These are phyloP conservation scores for Colletotrichum ledebouriae DNA, from an alignment of 2,329 filamentous ascomycete genomes.

Conservation along the genomic window DNA sequence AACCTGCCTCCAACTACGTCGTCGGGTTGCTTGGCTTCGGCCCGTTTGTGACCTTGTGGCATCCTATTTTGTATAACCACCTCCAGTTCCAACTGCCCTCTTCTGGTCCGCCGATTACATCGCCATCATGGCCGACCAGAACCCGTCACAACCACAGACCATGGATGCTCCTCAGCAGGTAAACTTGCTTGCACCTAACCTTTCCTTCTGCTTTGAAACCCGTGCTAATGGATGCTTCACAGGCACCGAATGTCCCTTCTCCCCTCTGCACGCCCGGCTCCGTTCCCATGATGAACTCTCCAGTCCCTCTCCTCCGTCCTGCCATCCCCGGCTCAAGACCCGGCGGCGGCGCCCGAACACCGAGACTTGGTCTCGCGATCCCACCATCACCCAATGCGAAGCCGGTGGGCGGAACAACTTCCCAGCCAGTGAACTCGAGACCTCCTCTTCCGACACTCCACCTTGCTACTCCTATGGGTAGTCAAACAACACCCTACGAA, in stretches of 20 bases:
- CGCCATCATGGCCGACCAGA: slow-evolving; percentile 40
- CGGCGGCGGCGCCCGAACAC: slow-evolving; percentile 73
- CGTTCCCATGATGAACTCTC: slow-evolving; percentile 76
- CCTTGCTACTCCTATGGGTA: slow-evolving; percentile 90
- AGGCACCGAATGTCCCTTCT: slow-evolving; percentile 39
- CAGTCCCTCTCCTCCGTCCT: slow-evolving; percentile 84
- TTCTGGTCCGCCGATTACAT: slow-evolving; percentile 18
- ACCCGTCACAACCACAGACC: slow-evolving; percentile 34
- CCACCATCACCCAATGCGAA: slow-evolving; percentile 88
- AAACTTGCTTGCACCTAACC: slow-evolving; percentile 14
- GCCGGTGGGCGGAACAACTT: slow-evolving; percentile 71
- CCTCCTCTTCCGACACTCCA: slow-evolving; percentile 84
- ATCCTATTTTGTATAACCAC: slow-evolving; percentile 24
- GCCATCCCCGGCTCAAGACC: slow-evolving; percentile 80
- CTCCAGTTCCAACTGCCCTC: slow-evolving; percentile 11
- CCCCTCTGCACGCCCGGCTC: slow-evolving; percentile 52
- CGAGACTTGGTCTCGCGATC: slow-evolving; percentile 89
- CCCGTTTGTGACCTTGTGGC: slow-evolving; percentile 26
- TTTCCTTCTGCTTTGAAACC: background rate
- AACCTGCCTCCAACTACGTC: slow-evolving; percentile 27
- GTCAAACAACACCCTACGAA: slow-evolving; percentile 78
- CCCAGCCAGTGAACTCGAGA: slow-evolving; percentile 58
- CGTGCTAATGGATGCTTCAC: slow-evolving; percentile 3
- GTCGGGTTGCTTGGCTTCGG: slow-evolving; percentile 35
- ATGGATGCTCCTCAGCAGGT: slow-evolving; percentile 43